These are phyloP conservation scores for Vanilla planifolia DNA, from an alignment of 106 monocot genomes.

Conservation along the genomic window DNA sequence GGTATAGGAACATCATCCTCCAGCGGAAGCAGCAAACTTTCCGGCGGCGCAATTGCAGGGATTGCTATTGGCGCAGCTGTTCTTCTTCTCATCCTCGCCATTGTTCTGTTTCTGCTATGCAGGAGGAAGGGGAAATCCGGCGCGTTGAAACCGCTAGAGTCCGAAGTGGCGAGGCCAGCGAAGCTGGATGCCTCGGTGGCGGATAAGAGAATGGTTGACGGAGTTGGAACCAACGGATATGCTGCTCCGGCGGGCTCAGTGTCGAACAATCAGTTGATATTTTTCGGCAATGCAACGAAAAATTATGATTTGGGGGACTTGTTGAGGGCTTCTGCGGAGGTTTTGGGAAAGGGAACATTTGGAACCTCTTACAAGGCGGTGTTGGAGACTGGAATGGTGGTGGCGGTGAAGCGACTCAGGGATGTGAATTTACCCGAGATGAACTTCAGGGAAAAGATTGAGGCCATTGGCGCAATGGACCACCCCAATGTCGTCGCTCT, in stretches of 20 bases:
- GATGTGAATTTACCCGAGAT: slow-evolving; percentile 51
- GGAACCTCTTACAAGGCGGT: slow-evolving; percentile 84
- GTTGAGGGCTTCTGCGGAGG: slow-evolving; percentile 66
- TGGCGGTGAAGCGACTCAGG: slow-evolving; percentile 83
- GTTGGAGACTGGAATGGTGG: slow-evolving; percentile 48
- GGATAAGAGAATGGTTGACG: slow-evolving; percentile 11
- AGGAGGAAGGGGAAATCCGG: slow-evolving; percentile 12
- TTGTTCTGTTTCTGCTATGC: slow-evolving; percentile 42
- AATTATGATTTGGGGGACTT: slow-evolving; percentile 47
- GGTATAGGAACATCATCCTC: slow-evolving; percentile 29
- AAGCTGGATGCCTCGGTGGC: slow-evolving; percentile 7
- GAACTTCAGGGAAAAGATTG: slow-evolving; percentile 61
- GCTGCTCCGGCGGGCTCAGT: not conserved
- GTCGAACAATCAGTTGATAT: slow-evolving; percentile 43
- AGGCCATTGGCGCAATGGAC: slow-evolving; percentile 47
- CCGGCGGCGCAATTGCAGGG: slow-evolving; percentile 72
- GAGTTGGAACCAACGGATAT: not conserved
- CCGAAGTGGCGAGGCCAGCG: not conserved
- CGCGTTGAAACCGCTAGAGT: not conserved
- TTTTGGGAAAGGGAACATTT: slow-evolving; percentile 84
- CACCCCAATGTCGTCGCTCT: slow-evolving; percentile 61
- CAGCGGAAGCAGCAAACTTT: slow-evolving; percentile 42
- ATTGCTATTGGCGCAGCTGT: slow-evolving; percentile 40
- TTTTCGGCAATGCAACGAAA: slow-evolving; percentile 26
- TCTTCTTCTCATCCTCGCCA: slow-evolving; percentile 27